phyloP scores from a whole-genome alignment of 768 basidiomycete species.

The Ramaria sp. region DNA sequence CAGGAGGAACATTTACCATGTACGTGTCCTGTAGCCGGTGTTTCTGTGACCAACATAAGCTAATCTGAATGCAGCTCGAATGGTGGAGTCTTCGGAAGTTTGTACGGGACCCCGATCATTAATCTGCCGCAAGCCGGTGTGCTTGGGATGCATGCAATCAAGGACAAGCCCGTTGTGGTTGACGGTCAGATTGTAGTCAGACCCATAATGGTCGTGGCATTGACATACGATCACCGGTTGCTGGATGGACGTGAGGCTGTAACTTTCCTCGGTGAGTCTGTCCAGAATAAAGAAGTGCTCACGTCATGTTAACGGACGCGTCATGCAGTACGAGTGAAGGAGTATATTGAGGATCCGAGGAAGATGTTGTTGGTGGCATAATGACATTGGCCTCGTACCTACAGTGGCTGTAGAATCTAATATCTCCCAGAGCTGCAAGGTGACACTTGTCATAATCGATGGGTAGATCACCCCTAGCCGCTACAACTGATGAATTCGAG shows the following conservation, averaged over 20 bases:
- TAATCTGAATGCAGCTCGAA: slow-evolving; percentile 57
- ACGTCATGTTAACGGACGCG: slow-evolving; percentile 5
- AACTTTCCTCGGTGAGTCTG: slow-evolving; percentile 83
- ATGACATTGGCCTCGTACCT: neutral
- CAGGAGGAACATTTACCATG: slow-evolving; percentile 99
- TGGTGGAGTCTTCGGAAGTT: slow-evolving; percentile 94
- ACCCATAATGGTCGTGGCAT: slow-evolving; percentile 90
- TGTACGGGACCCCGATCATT: slow-evolving; percentile 98
- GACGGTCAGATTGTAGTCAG: slow-evolving; percentile 93
- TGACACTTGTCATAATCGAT: too few relatives aligned
- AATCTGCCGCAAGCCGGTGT: slow-evolving; percentile 94
- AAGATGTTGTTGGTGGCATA: slow-evolving; percentile 59
- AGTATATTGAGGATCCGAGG: slow-evolving; percentile 91
- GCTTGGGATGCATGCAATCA: slow-evolving; percentile 94
- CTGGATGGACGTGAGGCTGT: slow-evolving; percentile 94
- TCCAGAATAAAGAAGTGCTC: slow-evolving; percentile 1
- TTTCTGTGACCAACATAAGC: neutral
- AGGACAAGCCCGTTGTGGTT: slow-evolving; percentile 83
- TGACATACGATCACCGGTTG: slow-evolving; percentile 93
- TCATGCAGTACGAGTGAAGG: slow-evolving; percentile 69
- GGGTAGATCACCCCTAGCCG: too few relatives aligned
- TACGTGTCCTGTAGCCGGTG: slow-evolving; percentile 26
- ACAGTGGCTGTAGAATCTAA: neutral
- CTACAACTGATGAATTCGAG: too few relatives aligned
- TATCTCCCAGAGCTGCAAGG: neutral